Evolutionary conservation across 1,139 yeast genomes (phyloP).

Genomic region (Pichia sp.): DNA sequence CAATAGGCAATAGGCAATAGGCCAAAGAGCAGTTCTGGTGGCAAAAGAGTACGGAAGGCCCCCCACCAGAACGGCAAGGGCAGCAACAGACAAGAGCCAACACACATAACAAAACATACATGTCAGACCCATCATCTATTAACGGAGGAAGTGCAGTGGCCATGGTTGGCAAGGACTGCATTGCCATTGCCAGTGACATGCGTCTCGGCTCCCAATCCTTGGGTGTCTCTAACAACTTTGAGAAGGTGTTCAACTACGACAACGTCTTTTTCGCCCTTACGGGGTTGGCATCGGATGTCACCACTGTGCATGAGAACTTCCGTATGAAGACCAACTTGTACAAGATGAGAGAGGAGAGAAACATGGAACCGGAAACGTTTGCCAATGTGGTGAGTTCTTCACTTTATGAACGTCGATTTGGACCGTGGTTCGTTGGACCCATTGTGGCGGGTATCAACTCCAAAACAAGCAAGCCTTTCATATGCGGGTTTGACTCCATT

Average conservation of each 20-base stretch:
- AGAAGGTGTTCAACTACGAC: constrained; percentile 81
- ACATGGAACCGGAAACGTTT: constrained; percentile 87
- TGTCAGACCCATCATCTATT: constrained; percentile 51
- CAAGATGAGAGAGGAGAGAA: constrained; percentile 85
- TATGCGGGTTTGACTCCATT: constrained; percentile 93
- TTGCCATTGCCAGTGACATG: constrained; percentile 94
- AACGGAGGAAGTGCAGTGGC: constrained; percentile 92
- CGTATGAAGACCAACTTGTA: constrained; percentile 82
- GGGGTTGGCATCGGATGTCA: constrained; percentile 92
- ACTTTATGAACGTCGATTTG: constrained; percentile 86
- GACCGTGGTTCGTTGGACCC: constrained; percentile 96
- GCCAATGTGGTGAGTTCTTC: constrained; percentile 90
- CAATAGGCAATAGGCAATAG: too few relatives aligned
- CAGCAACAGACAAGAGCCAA: neutral
- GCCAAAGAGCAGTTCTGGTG: too few relatives aligned
- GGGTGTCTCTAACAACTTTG: constrained; percentile 89
- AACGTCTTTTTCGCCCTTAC: constrained; percentile 86
- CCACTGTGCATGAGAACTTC: constrained; percentile 75
- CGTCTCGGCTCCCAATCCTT: constrained; percentile 91
- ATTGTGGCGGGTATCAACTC: constrained; percentile 92
- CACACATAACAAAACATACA: constrained; percentile 12
- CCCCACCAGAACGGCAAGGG: too few relatives aligned
- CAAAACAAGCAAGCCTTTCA: constrained; percentile 74
- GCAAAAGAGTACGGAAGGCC: too few relatives aligned
- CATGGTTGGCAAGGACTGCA: constrained; percentile 97